Evolutionary conservation across 208 protist genomes (phyloP).

Genomic region (Leishmania amazonensis): DNA sequence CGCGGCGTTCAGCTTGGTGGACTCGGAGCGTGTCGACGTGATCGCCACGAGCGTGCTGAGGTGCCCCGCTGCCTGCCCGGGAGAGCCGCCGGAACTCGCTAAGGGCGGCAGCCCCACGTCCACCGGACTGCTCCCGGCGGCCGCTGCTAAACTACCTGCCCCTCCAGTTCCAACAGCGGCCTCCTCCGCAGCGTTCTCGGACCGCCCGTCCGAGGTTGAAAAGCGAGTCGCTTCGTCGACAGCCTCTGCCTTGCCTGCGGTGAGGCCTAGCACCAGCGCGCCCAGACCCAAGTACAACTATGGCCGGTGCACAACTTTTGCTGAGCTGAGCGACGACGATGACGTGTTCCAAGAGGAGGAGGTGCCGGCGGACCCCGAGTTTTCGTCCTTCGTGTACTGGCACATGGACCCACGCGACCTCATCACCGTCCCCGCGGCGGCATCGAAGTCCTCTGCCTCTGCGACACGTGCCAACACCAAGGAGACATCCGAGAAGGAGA

Average conservation of each 20-base stretch:
- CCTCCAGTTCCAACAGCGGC: neutral
- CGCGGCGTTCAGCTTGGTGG: slow-evolving; percentile 21
- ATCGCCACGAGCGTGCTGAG: neutral
- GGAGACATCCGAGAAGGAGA: neutral
- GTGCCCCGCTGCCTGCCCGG: neutral
- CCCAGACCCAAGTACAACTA: slow-evolving; percentile 17
- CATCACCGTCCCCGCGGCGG: slow-evolving; percentile 15
- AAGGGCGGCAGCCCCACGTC: neutral
- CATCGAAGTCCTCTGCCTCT: neutral
- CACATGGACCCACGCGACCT: slow-evolving; percentile 63
- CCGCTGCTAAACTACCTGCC: neutral
- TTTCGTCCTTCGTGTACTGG: slow-evolving; percentile 81
- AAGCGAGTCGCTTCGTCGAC: neutral
- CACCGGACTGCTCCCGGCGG: neutral
- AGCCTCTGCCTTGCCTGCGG: neutral
- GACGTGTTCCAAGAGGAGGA: slow-evolving; percentile 20
- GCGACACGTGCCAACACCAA: neutral
- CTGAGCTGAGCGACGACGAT: neutral
- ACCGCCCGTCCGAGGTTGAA: neutral
- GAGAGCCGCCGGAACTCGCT: neutral
- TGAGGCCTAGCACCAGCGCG: neutral
- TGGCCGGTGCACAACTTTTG: neutral
- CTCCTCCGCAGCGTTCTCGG: neutral
- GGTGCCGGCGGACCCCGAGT: slow-evolving; percentile 61
- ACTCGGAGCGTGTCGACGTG: slow-evolving; percentile 8